Conservation (phyloP, 352 stramenopile species). For the Pythium insidiosum region DNA sequence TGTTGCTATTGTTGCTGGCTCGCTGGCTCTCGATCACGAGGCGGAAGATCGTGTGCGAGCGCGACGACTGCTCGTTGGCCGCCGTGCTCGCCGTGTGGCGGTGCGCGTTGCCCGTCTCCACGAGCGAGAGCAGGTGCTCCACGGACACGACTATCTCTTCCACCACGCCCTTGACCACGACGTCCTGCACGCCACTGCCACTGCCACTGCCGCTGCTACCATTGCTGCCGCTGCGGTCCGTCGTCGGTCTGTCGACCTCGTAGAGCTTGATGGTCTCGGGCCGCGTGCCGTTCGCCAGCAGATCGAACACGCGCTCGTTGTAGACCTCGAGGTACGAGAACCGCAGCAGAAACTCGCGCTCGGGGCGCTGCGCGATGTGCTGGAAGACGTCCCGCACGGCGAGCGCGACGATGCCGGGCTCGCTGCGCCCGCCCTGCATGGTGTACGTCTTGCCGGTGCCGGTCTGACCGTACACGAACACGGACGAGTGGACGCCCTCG, state of each 20-base stretch:
- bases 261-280: constrained; percentile 76
- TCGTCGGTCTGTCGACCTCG: constrained; percentile 44
- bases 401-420: constrained; percentile 81
- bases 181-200: constrained; percentile 49
- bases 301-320: constrained; percentile 96
- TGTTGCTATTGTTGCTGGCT: constrained; percentile 15
- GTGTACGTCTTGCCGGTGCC: constrained; percentile 83
- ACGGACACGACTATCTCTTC: constrained; percentile 74
- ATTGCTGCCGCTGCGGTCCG: no score
- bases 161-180: constrained; percentile 79
- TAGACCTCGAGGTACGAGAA: constrained; percentile 98
- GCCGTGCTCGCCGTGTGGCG: constrained; percentile 69
- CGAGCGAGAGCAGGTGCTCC: constrained; percentile 79
- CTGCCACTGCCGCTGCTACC: constrained; percentile 12
- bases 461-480: constrained; percentile 92
- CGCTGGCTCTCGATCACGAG: constrained; percentile 72
- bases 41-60: constrained; percentile 71
- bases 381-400: constrained; percentile 86
- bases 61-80: constrained; percentile 72
- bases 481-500: constrained; percentile 77
- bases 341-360: constrained; percentile 58
- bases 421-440: constrained; percentile 43
- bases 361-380: constrained; percentile 49
- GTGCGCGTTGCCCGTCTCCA: constrained; percentile 73
- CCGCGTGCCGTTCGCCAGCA: constrained; percentile 72